Evolutionary conservation across 2,329 filamentous ascomycete species (phyloP).

Genomic region (Alternaria ventricosa): DNA sequence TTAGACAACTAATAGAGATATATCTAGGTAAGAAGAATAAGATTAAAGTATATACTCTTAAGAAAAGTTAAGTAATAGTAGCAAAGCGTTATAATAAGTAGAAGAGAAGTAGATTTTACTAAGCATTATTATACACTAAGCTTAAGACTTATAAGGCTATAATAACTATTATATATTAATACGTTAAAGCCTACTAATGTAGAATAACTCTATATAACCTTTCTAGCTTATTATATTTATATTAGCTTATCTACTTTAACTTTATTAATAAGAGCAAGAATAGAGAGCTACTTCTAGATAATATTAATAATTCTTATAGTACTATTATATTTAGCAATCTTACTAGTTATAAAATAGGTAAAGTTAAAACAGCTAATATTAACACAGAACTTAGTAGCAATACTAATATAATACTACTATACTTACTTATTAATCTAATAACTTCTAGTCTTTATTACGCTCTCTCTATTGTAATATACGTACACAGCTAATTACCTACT

Average conservation of each 20-base stretch:
- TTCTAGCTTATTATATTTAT: neutral
- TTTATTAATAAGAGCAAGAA: neutral
- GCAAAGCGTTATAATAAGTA: neutral
- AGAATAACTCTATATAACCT: neutral
- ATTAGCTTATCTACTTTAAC: neutral
- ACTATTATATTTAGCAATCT: neutral
- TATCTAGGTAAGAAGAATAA: rapidly evolving
- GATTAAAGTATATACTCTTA: neutral
- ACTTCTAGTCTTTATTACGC: neutral
- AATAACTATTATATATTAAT: neutral
- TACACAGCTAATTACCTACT: neutral
- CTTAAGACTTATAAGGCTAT: neutral
- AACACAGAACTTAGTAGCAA: neutral
- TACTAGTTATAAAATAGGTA: neutral
- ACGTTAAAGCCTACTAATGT: neutral
- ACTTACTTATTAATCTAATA: neutral
- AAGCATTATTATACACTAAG: neutral
- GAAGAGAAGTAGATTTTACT: neutral
- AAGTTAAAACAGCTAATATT: neutral
- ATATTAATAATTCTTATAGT: too few relatives aligned
- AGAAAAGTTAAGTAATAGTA: neutral
- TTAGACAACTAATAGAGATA: neutral
- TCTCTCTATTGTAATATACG: neutral
- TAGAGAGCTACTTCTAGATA: neutral
- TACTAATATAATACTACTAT: neutral